Evolutionary conservation across 148 eudicot genomes (phyloP).

Genomic region (Nyssa sinensis): DNA sequence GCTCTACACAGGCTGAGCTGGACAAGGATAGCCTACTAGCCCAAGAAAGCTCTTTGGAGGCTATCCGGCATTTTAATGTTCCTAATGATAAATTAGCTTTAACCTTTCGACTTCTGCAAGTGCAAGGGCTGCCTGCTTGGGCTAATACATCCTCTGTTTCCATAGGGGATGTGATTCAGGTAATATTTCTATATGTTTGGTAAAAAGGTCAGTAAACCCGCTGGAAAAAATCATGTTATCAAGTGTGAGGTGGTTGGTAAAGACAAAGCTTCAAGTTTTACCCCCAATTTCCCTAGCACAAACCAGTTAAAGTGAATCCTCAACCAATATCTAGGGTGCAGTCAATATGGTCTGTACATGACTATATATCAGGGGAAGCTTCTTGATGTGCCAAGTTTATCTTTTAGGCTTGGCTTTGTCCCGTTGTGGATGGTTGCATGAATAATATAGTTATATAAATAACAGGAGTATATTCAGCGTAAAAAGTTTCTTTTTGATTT

Average conservation of each 20-base stretch:
- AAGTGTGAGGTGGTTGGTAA: too few relatives aligned
- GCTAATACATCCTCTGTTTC: constrained; percentile 82
- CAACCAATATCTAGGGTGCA: not conserved
- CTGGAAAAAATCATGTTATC: not conserved
- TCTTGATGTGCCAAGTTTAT: too few relatives aligned
- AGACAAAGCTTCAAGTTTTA: not conserved
- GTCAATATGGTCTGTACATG: too few relatives aligned
- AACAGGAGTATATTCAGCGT: not conserved
- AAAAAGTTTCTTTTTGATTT: not conserved
- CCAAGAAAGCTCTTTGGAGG: constrained; percentile 43
- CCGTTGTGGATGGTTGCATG: too few relatives aligned
- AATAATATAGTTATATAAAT: too few relatives aligned
- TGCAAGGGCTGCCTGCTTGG: constrained; percentile 76
- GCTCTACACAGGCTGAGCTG: constrained; percentile 24
- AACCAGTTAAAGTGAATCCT: not conserved
- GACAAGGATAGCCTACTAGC: constrained; percentile 18
- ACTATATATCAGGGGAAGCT: too few relatives aligned
- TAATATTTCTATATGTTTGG: constrained; percentile 13
- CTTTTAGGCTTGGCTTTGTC: too few relatives aligned
- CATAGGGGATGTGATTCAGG: constrained; percentile 77
- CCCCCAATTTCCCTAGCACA: not conserved
- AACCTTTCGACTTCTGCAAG: constrained; percentile 78
- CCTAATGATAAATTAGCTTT: constrained; percentile 45
- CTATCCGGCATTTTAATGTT: constrained; percentile 52
- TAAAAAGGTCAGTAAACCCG: too few relatives aligned